Base-by-base conservation (phyloP, 768 basidiomycete species). In the Mycena olivaceomarginata region DNA sequence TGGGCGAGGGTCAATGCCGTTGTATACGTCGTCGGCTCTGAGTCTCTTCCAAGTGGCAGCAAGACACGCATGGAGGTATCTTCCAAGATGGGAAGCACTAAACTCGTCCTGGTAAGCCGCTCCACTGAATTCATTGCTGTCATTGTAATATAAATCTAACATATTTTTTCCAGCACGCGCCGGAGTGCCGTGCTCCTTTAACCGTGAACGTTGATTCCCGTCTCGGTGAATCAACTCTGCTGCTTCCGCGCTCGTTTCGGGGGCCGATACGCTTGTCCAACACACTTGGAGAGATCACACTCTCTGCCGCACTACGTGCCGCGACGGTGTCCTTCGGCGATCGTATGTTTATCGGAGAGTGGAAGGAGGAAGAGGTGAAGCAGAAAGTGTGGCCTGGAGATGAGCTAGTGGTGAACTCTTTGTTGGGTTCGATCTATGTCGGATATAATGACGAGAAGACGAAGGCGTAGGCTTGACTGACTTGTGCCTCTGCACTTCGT, bases 201-300 rank as follows among this genome's bases (percentile, higher is more conserved):
- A 25, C 20, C 37, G 59, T 79, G 9, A 56, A 16, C 51, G 60
- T 72, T 12, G 62, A 60, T n/a, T 53, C 72, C 10, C 70, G 67
- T n/a, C 9, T 79, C 48, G 78, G 75, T 20, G 72, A 71, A n/a
- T 57, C 62, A 16, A 74, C 5, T n/a, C 41, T 79, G 9, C 37
- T 66, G 9, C 51, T 79, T 2, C 78, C 78, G 45, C 75, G 78
- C 18, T 79, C 78, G 12, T 79, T 79, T 68, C 78, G 78, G 22
- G 78, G 78, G 25, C 71, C 71, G 1, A 45, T 79, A 51, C 57
- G 43, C 48, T 59, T 77, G 18, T 74, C 60, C 8, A 56, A 40
- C 10, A 51, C 39, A 2, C 69, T 77, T n/a, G 75, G 78, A 11
- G 78, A 79, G 18, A 64, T 70, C 22, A 31, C 40, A 9, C 48